phyloP scores from a whole-genome alignment of 164 flowering plant genomes.

The Magnolia kwangsiensis region DNA sequence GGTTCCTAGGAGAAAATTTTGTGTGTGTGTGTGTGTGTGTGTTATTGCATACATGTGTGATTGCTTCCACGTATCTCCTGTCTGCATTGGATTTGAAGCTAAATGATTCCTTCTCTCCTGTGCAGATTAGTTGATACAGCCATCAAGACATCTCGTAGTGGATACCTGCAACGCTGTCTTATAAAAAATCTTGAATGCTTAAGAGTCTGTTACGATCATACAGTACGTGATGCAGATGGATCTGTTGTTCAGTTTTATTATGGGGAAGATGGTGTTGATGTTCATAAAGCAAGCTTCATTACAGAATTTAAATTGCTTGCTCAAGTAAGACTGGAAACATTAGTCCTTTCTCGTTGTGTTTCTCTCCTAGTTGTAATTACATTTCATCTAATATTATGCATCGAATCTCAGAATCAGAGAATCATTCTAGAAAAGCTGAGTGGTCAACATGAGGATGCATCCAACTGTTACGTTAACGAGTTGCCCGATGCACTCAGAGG shows the following conservation, averaged over 20 bases:
- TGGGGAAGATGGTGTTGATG: slow-evolving; percentile 99
- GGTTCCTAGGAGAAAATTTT: too few species aligned
- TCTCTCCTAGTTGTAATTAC: neutral
- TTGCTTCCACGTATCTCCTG: neutral
- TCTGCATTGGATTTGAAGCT: neutral
- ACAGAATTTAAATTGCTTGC: slow-evolving; percentile 58
- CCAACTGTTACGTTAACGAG: slow-evolving; percentile 41
- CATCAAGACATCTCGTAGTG: slow-evolving; percentile 98
- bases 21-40: too few species aligned
- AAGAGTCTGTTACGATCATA: slow-evolving; percentile 80
- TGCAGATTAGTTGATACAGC: slow-evolving; percentile 95
- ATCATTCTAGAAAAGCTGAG: slow-evolving; percentile 35
- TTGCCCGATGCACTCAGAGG: slow-evolving; percentile 48
- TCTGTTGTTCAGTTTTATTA: slow-evolving; percentile 80
- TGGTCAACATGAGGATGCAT: slow-evolving; percentile 26
- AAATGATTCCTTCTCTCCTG: slow-evolving; percentile 8
- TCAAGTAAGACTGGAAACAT: slow-evolving; percentile 36
- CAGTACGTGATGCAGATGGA: slow-evolving; percentile 97
- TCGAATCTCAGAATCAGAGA: slow-evolving; percentile 52
- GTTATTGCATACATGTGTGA: neutral
- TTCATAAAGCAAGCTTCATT: slow-evolving; percentile 65
- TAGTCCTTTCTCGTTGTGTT: neutral
- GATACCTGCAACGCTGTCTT: slow-evolving; percentile 92
- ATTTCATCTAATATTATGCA: neutral
- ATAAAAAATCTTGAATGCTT: slow-evolving; percentile 84